Evolutionary conservation across 2,329 filamentous ascomycete genomes (phyloP).

Genomic region (Davidsoniella virescens): DNA sequence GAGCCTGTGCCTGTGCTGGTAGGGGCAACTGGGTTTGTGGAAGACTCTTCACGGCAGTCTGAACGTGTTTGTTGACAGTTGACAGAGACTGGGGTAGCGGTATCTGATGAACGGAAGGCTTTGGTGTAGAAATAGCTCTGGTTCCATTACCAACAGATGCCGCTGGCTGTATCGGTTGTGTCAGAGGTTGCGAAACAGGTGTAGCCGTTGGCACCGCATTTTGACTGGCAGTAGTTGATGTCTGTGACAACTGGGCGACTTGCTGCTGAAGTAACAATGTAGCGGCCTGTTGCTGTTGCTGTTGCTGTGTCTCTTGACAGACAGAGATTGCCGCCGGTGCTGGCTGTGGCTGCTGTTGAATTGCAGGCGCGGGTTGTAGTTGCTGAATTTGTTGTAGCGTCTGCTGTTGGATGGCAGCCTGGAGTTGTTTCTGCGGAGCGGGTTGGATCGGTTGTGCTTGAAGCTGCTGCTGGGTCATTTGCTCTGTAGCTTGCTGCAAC

Average conservation of each 20-base stretch:
- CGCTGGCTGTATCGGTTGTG: neutral
- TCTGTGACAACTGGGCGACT: constrained; percentile 8
- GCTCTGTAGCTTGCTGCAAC: constrained; percentile 18
- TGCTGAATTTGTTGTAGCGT: constrained; percentile 15
- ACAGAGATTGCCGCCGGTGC: neutral
- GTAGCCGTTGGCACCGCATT: neutral
- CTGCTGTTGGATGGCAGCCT: constrained; percentile 11
- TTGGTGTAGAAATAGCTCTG: neutral
- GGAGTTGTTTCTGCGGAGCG: constrained; percentile 8
- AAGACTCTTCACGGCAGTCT: neutral
- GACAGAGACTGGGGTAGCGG: constrained; percentile 4
- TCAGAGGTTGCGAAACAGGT: neutral
- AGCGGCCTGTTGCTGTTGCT: constrained; percentile 9
- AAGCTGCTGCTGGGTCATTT: constrained; percentile 12
- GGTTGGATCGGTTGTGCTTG: constrained; percentile 11
- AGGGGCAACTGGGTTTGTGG: constrained; percentile 1
- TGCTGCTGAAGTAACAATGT: constrained; percentile 9
- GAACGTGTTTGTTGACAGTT: neutral
- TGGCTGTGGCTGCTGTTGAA: constrained; percentile 5
- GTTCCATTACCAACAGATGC: neutral
- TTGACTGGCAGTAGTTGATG: neutral
- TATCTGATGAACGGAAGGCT: constrained; percentile 1
- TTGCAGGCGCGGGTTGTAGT: constrained; percentile 7
- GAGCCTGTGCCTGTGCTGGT: neutral
- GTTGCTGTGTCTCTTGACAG: constrained; percentile 4